Conservation (phyloP, 768 basidiomycete species). For the Leccinum subgranulosum region DNA sequence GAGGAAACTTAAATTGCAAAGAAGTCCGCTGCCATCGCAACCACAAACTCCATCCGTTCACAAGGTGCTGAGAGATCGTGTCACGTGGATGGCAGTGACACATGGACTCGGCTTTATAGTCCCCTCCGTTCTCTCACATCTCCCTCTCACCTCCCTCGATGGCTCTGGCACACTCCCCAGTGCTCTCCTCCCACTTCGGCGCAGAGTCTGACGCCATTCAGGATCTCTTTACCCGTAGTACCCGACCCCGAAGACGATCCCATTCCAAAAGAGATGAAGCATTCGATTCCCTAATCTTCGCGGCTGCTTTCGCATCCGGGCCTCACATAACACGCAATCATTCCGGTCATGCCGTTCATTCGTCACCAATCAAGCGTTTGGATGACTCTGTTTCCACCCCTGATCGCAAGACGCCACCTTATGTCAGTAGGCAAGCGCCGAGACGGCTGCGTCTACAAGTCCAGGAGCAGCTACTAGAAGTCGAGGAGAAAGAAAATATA, state of each 20-base stretch:
- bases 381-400: conserved; percentile 37
- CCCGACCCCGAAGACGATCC: conserved; percentile 39
- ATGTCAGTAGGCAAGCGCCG: conserved; percentile 76
- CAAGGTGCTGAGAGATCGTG: not conserved
- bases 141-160: conserved; percentile 5
- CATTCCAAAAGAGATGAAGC: conserved; percentile 62
- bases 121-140: not conserved
- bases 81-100: conserved; percentile 6
- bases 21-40: not conserved
- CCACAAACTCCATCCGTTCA: not conserved
- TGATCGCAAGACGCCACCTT: conserved; percentile 49
- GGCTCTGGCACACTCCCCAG: conserved; percentile 31
- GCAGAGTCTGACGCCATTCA: conserved; percentile 56
- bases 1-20: not conserved
- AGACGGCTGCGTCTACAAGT: conserved; percentile 53
- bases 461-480: conserved; percentile 29
- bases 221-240: conserved; percentile 54
- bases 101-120: not conserved
- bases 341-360: conserved; percentile 75
- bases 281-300: conserved; percentile 76
- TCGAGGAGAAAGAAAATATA: conserved; percentile 49
- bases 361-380: conserved; percentile 50
- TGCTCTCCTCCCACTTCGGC: conserved; percentile 26
- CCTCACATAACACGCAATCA: conserved; percentile 84
- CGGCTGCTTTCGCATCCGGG: conserved; percentile 69